Base-by-base conservation (phyloP, 805 yeast species). In the Candida maesae region DNA sequence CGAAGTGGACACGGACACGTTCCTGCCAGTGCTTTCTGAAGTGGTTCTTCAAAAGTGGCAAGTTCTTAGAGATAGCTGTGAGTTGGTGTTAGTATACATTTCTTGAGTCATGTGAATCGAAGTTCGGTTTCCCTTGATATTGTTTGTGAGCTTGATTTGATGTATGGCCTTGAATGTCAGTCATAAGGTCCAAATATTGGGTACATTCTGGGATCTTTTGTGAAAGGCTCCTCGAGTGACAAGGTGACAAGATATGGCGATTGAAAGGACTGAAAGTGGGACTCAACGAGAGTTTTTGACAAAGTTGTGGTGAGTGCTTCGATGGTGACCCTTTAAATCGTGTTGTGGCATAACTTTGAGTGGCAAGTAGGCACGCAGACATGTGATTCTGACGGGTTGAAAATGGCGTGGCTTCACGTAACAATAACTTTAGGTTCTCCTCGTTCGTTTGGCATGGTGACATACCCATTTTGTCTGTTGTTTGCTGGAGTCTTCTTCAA, bases 21-120 rank as follows among this genome's bases (percentile, higher is more conserved):
- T 88, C 95, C 79, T 93, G 98, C 99, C 99, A 93, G 95, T 91
- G 91, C 87, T 91, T 91, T 82, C 97, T 85, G 95, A 91, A 91
- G 81, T 93, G 99, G 84, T 91, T 91, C 84, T 87, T 88, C 82
- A 87, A 85, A 79, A 91, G 79, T 80, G 98, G 96, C 79, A 89
- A 82, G 80, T 91, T 91, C 90, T 93, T 91, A 65, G 93, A 76
- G 83, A 93, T 89, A 76, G 98, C 99, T 35, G 37, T 10, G n/a
- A 10, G 20, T 14, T 5, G 9, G 23, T 25, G 37, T 35, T 35
- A 35, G 37, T 35, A 35, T 35, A 18, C 18, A 12, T 8, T 15
- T 14, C 31, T 6, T 7, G 15, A 15, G 18, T 6, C n/a, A 10
- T 5, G 6, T 28, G 9, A 28, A 28, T 28, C 31, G 17, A 28